Evolutionary conservation across 2,329 filamentous ascomycete genomes (phyloP).

Genomic region (Massarina eburnea): DNA sequence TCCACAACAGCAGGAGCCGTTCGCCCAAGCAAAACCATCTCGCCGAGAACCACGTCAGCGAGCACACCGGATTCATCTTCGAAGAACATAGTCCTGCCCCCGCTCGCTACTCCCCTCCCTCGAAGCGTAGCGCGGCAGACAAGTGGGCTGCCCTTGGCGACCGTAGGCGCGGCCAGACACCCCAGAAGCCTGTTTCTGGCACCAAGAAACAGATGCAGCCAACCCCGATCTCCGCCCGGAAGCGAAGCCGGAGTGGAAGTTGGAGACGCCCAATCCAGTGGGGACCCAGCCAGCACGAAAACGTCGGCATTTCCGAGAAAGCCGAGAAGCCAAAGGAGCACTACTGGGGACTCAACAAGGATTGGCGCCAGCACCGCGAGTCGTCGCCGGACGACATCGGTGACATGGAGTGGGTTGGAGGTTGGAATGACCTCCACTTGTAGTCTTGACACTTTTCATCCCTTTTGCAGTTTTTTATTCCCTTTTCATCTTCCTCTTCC

Average conservation of each 20-base stretch:
- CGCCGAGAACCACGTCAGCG: conserved; percentile 64
- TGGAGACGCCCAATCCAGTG: conserved; percentile 41
- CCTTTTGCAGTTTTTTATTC: conserved; percentile 30
- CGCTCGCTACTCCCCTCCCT: conserved; percentile 64
- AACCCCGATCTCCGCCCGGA: conserved; percentile 37
- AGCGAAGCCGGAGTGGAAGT: conserved; percentile 43
- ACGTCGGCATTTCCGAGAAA: conserved; percentile 36
- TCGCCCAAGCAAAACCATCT: conserved; percentile 34
- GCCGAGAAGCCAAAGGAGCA: conserved; percentile 39
- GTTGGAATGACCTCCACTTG: conserved; percentile 73
- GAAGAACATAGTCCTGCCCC: conserved; percentile 58
- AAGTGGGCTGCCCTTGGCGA: conserved; percentile 91
- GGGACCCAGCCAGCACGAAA: conserved; percentile 41
- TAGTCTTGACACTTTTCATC: conserved; percentile 52
- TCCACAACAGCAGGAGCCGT: conserved; percentile 52
- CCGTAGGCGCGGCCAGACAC: conserved; percentile 65
- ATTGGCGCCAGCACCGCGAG: conserved; percentile 52
- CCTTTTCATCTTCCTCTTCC: conserved; percentile 14
- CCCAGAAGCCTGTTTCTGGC: conserved; percentile 41
- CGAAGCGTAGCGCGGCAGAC: conserved; percentile 68
- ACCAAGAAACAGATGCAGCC: conserved; percentile 36
- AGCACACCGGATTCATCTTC: conserved; percentile 72
- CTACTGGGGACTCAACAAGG: conserved; percentile 49
- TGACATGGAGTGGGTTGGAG: conserved; percentile 93
- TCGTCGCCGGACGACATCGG: conserved; percentile 63